Evolutionary conservation across 2,329 filamentous ascomycete genomes (phyloP), one percentile per base, ranked within the genome.

Genomic region (Akanthomyces uredinophilus): DNA sequence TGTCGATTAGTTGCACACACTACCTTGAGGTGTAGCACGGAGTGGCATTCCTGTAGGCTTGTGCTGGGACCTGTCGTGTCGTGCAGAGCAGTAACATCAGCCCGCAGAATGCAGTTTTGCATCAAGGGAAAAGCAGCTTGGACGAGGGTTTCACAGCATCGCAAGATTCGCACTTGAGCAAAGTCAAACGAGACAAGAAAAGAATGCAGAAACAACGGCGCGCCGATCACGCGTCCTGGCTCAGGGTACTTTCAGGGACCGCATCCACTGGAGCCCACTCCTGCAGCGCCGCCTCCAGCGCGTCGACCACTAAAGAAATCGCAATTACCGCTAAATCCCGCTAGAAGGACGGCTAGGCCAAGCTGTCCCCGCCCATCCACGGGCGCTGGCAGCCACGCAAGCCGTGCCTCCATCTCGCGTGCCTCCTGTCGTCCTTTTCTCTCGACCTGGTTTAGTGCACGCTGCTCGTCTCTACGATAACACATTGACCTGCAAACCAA

Each of bases 251-350:
- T 49, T 22, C 24, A 24, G 46, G 46, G 46, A 49, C 46, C 46
- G 22, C 46, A 37, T 20, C 49, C 49, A 43, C 52, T 29, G 41
- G 39, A 52, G 29, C 50, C 32, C 50, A 39, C 6, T 10, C n/a
- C 7, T 14, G 29, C 13, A 20, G 29, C 49, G n/a, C 4, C 6
- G 20, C 4, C 55, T 43, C 20, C 35, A 43, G 46, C 24, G 16
- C 10, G 54, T 18, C 46, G 20, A 41, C 56, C 56, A 59, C 46
- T 59, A 41, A 59, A 43, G 27, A n/a, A 16, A 5, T 14, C 16
- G 37, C 44, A 50, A 59, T 59, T 59, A 59, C 56, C 55, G 47
- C 55, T 29, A 41, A 37, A 57, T 24, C 2, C 41, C 54, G n/a
- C 53, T n/a, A 7, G 5, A n/a, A 5, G 35, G 24, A 18, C 50